Evolutionary conservation across 495 filamentous ascomycete species (phyloP).

Genomic region (Sabuloglossum arenarium): DNA sequence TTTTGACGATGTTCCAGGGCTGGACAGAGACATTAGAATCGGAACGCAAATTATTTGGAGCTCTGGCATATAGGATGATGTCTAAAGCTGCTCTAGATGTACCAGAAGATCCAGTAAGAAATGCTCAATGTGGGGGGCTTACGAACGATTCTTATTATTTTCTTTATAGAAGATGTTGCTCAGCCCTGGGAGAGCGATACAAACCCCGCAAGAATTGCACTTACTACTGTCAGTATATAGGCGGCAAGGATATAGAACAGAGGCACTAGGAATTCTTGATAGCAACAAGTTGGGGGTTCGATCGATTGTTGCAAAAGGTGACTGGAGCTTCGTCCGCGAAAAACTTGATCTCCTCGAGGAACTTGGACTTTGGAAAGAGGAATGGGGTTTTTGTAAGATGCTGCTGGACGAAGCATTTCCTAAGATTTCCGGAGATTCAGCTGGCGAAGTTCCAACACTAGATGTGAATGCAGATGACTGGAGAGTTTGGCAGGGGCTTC

Average conservation of each 20-base stretch:
- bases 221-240: slow-evolving; percentile 31
- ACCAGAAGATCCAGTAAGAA: slow-evolving; percentile 17
- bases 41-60: slow-evolving; percentile 34
- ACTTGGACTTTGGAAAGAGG: slow-evolving; percentile 25
- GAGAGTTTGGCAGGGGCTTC: slow-evolving; percentile 29
- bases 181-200: slow-evolving; percentile 29
- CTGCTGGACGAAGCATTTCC: slow-evolving; percentile 19
- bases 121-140: background rate
- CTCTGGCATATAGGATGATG: slow-evolving; percentile 36
- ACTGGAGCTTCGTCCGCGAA: slow-evolving; percentile 26
- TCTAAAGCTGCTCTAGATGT: slow-evolving; percentile 32
- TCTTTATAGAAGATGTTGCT: slow-evolving; percentile 19
- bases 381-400: slow-evolving; percentile 22
- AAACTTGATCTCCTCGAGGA: slow-evolving; percentile 25
- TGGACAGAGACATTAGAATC: slow-evolving; percentile 15
- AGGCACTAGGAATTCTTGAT: slow-evolving; percentile 29
- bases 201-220: slow-evolving; percentile 31
- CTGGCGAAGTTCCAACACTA: background rate
- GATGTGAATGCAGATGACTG: slow-evolving; percentile 29
- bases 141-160: background rate
- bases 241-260: slow-evolving; percentile 22
- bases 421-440: slow-evolving; percentile 20
- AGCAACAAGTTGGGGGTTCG: slow-evolving; percentile 27
- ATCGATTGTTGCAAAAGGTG: slow-evolving; percentile 30
- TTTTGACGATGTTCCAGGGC: slow-evolving; percentile 10